These are phyloP conservation scores for Magnolia changhungtana DNA, from an alignment of 164 flowering plant species.

Conservation along the genomic window DNA sequence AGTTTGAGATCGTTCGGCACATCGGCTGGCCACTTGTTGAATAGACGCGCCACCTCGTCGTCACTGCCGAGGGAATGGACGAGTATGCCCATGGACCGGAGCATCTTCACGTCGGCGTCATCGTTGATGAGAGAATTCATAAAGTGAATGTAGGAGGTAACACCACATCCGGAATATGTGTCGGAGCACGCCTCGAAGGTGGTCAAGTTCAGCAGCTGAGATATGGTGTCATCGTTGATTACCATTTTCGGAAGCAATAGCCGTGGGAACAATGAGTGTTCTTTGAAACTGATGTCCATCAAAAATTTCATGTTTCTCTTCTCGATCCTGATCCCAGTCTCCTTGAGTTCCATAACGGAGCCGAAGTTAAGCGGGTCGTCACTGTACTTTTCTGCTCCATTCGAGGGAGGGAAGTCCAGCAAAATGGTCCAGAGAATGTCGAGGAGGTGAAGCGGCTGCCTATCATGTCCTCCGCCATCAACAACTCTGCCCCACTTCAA, in stretches of 20 bases:
- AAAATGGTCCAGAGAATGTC: too few species aligned
- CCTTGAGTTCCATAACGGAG: conserved; percentile 4
- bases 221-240: background rate
- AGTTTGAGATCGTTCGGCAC: background rate
- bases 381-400: background rate
- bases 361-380: background rate
- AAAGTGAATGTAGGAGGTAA: conserved; percentile 19
- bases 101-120: background rate
- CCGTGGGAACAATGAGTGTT: background rate
- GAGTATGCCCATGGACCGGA: background rate
- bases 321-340: background rate
- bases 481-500: too few species aligned
- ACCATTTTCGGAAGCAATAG: background rate
- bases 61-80: conserved; percentile 14
- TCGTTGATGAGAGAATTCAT: conserved; percentile 10
- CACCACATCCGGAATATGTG: background rate
- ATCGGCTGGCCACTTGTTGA: conserved; percentile 8
- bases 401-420: too few species aligned
- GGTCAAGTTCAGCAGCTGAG: conserved; percentile 4
- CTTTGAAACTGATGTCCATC: background rate
- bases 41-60: conserved; percentile 23
- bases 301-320: background rate
- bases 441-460: too few species aligned
- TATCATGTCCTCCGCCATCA: too few species aligned
- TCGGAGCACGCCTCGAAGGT: conserved; percentile 1